These are phyloP conservation scores for Penicillium arizonense DNA, from an alignment of 495 filamentous ascomycete species.

Conservation along the genomic window DNA sequence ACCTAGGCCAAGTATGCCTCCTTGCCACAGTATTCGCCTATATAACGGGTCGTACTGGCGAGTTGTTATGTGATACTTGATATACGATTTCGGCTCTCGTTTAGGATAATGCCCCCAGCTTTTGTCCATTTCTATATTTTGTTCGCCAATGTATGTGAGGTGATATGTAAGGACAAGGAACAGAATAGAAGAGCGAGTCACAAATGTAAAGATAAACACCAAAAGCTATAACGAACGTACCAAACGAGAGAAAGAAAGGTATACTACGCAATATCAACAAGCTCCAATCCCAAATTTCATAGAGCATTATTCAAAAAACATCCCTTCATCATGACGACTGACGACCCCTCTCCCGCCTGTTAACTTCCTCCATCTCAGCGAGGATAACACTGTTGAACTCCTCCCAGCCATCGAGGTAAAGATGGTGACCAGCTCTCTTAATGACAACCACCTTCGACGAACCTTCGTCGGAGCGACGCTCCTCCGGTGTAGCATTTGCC, in stretches of 20 bases:
- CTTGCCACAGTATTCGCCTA: too few relatives aligned
- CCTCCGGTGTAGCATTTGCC: conserved; percentile 59
- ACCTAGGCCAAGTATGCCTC: too few relatives aligned
- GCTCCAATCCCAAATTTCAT: conserved; percentile 9
- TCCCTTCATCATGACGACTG: conserved; percentile 4
- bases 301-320: conserved; percentile 11
- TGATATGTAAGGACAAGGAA: neutral
- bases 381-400: conserved; percentile 81
- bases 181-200: neutral
- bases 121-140: neutral
- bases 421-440: conserved; percentile 80
- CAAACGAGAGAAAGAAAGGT: neutral
- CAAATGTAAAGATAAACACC: neutral
- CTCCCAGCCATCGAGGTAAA: conserved; percentile 87
- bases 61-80: too few relatives aligned
- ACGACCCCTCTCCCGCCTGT: conserved; percentile 34
- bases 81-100: too few relatives aligned
- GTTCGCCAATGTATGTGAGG: conserved; percentile 1
- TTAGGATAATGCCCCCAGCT: too few relatives aligned
- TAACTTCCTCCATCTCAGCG: conserved; percentile 77
- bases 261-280: neutral
- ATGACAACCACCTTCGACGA: conserved; percentile 84
- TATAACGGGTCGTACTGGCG: too few relatives aligned
- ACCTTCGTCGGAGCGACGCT: conserved; percentile 70
- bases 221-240: neutral